phyloP scores from a whole-genome alignment of 2,329 filamentous ascomycete species.

The Phyllosticta citribraziliensis region DNA sequence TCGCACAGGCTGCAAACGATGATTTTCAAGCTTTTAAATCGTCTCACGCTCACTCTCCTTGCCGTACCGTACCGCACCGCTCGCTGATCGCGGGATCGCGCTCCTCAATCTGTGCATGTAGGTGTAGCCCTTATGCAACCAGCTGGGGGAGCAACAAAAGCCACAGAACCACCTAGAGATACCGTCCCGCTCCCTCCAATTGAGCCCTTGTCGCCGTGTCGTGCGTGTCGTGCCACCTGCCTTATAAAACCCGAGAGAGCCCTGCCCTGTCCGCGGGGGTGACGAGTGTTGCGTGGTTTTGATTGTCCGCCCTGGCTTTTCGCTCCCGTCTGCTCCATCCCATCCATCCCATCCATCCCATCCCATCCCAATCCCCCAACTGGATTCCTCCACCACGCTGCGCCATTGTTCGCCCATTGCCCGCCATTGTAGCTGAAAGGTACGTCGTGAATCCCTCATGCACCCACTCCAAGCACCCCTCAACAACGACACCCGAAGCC shows the following conservation, averaged over 20 bases:
- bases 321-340: neutral
- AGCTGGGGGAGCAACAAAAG: neutral
- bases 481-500: neutral
- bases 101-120: neutral
- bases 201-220: neutral
- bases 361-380: neutral
- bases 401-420: neutral
- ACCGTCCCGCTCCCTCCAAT: neutral
- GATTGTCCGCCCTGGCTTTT: neutral
- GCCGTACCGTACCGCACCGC: neutral
- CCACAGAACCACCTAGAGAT: neutral
- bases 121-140: neutral
- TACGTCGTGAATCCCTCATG: neutral
- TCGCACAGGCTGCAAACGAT: neutral
- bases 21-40: neutral
- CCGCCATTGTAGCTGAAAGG: neutral
- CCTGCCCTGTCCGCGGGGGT: too few relatives aligned
- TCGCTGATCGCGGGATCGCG: neutral
- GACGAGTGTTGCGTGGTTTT: too few relatives aligned
- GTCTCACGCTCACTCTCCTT: neutral
- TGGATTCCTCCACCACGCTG: neutral
- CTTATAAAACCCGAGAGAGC: neutral
- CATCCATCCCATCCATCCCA: neutral
- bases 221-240: neutral
- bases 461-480: too few relatives aligned